Percentiles rank a stretch among this genome's conserved stretches.
phyloP scores from a whole-genome alignment of 2,329 filamentous ascomycete species.

The Furcasterigmium furcatum region DNA sequence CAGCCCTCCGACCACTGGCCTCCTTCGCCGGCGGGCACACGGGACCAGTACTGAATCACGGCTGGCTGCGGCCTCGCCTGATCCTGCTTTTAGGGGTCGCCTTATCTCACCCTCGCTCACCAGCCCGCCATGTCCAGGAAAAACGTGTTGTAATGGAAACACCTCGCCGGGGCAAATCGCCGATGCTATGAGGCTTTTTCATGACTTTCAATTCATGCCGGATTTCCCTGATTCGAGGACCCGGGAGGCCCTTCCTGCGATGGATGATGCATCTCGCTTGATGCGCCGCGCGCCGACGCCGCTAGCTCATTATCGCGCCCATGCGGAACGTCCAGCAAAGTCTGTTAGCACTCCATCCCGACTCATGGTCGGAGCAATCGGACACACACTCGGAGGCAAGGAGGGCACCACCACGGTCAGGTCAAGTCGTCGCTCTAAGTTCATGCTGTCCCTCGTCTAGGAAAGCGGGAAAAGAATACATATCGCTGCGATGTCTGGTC shows the following conservation, averaged over 20 bases:
- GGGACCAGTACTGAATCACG: not conserved
- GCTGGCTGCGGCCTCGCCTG: not conserved
- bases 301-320: not conserved
- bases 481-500: too few relatives aligned
- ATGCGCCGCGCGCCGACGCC: too few relatives aligned
- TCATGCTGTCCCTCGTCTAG: too few relatives aligned
- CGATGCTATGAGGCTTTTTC: not conserved
- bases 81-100: slow-evolving; percentile 1
- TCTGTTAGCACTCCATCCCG: not conserved
- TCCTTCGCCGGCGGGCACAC: too few relatives aligned
- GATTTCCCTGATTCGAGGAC: too few relatives aligned
- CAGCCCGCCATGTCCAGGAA: not conserved
- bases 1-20: too few relatives aligned
- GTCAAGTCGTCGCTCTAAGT: too few relatives aligned
- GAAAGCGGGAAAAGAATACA: too few relatives aligned
- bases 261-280: not conserved
- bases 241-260: too few relatives aligned
- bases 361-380: too few relatives aligned
- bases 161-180: not conserved
- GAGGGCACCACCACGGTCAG: too few relatives aligned
- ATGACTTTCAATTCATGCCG: not conserved
- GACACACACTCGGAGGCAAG: too few relatives aligned
- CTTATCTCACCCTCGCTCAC: not conserved
- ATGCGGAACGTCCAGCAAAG: not conserved
- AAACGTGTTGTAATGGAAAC: not conserved